Conservation (phyloP, 305 asterid species). For the Ilex paraguariensis region DNA sequence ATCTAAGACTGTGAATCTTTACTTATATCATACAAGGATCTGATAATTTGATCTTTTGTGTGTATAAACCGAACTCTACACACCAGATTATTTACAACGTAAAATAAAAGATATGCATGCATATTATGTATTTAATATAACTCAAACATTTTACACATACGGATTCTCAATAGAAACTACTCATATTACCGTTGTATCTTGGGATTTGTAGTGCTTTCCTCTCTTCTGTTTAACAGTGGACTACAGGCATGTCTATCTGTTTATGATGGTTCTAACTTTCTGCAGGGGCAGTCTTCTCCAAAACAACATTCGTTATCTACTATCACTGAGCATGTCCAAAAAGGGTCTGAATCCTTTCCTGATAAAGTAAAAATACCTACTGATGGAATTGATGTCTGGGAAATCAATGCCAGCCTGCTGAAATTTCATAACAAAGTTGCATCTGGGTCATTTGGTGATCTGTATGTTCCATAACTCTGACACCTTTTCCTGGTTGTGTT, state of each 20-base stretch:
- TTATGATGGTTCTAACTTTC: slow-evolving; percentile 4
- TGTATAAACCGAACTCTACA: too few species aligned
- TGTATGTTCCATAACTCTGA: slow-evolving; percentile 48
- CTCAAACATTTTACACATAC: too few species aligned
- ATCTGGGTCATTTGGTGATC: slow-evolving; percentile 91
- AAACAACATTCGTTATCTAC: slow-evolving; percentile 14
- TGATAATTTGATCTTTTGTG: too few species aligned
- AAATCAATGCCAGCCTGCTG: slow-evolving; percentile 69
- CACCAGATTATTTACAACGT: too few species aligned
- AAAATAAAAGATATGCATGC: too few species aligned
- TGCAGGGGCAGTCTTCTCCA: slow-evolving; percentile 23
- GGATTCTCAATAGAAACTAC: too few species aligned
- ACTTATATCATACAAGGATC: too few species aligned
- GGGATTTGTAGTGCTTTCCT: neutral
- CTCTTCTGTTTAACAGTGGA: neutral
- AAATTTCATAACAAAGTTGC: slow-evolving; percentile 80
- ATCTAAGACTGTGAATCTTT: too few species aligned
- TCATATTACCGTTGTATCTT: neutral
- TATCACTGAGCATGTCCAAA: slow-evolving; percentile 12
- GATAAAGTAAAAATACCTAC: slow-evolving; percentile 70
- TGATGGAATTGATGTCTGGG: slow-evolving; percentile 98
- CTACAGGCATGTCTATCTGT: neutral
- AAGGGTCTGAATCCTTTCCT: slow-evolving; percentile 16
- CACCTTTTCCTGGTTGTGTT: slow-evolving; percentile 7
- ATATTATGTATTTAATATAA: too few species aligned